Evolutionary conservation across 164 flowering plant genomes (phyloP).

Genomic region (Platanus orientalis): DNA sequence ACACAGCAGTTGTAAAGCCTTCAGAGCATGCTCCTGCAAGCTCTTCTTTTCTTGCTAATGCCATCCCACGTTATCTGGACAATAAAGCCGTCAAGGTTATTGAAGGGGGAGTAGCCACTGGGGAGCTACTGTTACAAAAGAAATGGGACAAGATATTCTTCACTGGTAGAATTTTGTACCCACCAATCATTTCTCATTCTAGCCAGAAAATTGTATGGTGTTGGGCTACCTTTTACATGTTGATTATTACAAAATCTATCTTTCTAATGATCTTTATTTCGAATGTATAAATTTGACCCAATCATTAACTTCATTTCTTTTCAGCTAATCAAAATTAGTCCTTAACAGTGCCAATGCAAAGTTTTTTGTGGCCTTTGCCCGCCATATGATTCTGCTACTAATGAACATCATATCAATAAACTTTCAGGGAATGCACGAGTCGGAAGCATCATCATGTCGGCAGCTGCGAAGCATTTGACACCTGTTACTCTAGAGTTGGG

Average conservation of each 20-base stretch:
- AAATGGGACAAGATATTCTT: slow-evolving; percentile 96
- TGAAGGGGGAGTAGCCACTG: slow-evolving; percentile 51
- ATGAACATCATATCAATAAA: neutral
- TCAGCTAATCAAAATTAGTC: too few species aligned
- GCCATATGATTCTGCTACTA: too few species aligned
- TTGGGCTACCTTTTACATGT: too few species aligned
- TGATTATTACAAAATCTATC: too few species aligned
- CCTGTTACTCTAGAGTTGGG: slow-evolving; percentile 91
- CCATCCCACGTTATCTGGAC: slow-evolving; percentile 63
- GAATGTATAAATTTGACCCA: too few species aligned
- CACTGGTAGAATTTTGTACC: slow-evolving; percentile 50
- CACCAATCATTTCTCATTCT: neutral
- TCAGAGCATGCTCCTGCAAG: slow-evolving; percentile 73
- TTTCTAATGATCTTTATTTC: too few species aligned
- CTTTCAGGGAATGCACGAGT: slow-evolving; percentile 62
- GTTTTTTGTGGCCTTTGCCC: too few species aligned
- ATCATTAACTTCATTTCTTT: too few species aligned
- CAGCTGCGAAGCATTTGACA: slow-evolving; percentile 82
- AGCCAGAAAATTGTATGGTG: too few species aligned
- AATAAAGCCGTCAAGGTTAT: slow-evolving; percentile 50
- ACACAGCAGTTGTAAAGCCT: slow-evolving; percentile 68
- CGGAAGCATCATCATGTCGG: slow-evolving; percentile 73
- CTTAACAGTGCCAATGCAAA: too few species aligned
- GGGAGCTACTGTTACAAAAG: slow-evolving; percentile 41
- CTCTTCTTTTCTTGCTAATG: slow-evolving; percentile 52